These are phyloP conservation scores for Aureoboletus auriporus DNA, from an alignment of 768 basidiomycete species.

Conservation along the genomic window DNA sequence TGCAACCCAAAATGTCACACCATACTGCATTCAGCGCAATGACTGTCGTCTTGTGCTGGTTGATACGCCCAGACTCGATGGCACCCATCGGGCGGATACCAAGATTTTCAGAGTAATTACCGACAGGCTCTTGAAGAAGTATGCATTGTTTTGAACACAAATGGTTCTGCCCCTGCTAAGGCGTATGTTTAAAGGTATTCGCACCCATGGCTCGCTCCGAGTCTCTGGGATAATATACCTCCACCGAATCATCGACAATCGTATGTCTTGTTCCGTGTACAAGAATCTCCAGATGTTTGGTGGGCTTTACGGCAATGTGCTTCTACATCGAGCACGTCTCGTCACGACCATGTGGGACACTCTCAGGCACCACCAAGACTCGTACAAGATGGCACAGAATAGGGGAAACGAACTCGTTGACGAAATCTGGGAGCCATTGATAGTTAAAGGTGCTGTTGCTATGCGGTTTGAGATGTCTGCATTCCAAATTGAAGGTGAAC, in stretches of 20 bases:
- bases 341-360: slow-evolving; percentile 40
- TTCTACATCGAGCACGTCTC: slow-evolving; percentile 27
- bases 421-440: too few relatives aligned
- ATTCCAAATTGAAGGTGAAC: too few relatives aligned
- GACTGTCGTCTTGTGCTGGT: slow-evolving; percentile 17
- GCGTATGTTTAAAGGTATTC: slow-evolving; percentile 5
- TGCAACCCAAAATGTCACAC: slow-evolving; percentile 7
- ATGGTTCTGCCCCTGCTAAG: background rate
- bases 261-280: slow-evolving; percentile 27
- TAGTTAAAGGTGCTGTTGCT: too few relatives aligned
- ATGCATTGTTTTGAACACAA: background rate
- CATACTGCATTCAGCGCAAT: background rate
- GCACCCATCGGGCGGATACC: slow-evolving; percentile 12
- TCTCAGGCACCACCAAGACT: too few relatives aligned
- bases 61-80: slow-evolving; percentile 19
- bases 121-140: slow-evolving; percentile 18
- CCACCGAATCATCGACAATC: slow-evolving; percentile 33
- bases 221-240: slow-evolving; percentile 31
- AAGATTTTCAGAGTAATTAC: slow-evolving; percentile 11
- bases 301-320: slow-evolving; percentile 30
- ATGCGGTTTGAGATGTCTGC: too few relatives aligned
- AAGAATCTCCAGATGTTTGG: slow-evolving; percentile 33
- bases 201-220: background rate
- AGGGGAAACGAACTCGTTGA: too few relatives aligned
- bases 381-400: too few relatives aligned